phyloP scores from a whole-genome alignment of 208 protist genomes.

The Herpetomonas tarakana region DNA sequence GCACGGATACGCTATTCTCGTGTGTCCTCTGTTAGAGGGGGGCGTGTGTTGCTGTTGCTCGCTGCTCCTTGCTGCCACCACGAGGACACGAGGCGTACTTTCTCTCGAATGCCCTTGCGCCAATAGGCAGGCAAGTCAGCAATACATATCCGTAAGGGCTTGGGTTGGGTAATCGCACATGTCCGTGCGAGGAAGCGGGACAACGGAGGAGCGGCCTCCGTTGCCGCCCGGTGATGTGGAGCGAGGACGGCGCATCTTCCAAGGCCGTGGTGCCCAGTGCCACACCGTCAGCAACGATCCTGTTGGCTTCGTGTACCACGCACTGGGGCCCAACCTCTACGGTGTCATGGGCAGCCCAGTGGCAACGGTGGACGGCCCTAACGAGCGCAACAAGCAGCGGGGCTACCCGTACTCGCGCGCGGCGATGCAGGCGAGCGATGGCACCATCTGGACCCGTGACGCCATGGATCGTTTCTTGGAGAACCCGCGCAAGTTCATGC shows the following conservation, averaged over 20 bases:
- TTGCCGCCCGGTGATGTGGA: constrained; percentile 47
- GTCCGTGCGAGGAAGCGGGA: too few relatives aligned
- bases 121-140: too few relatives aligned
- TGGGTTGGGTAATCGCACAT: too few relatives aligned
- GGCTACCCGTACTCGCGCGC: constrained; percentile 7
- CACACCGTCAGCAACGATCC: constrained; percentile 69
- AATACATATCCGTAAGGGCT: too few relatives aligned
- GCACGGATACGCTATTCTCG: too few relatives aligned
- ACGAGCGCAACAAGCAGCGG: not conserved
- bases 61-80: too few relatives aligned
- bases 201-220: constrained; percentile 31
- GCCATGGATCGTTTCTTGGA: constrained; percentile 88
- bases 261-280: constrained; percentile 86
- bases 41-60: too few relatives aligned
- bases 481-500: constrained; percentile 96
- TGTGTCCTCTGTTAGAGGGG: too few relatives aligned
- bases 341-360: constrained; percentile 83
- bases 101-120: too few relatives aligned
- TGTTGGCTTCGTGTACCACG: constrained; percentile 43
- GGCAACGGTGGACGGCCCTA: constrained; percentile 77
- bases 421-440: constrained; percentile 90
- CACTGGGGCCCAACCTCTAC: constrained; percentile 78
- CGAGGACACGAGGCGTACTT: too few relatives aligned
- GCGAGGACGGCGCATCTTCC: constrained; percentile 84
- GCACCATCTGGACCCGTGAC: constrained; percentile 85